Evolutionary conservation across 2,329 filamentous ascomycete genomes (phyloP).

Genomic region (Aplosporella prunicola): DNA sequence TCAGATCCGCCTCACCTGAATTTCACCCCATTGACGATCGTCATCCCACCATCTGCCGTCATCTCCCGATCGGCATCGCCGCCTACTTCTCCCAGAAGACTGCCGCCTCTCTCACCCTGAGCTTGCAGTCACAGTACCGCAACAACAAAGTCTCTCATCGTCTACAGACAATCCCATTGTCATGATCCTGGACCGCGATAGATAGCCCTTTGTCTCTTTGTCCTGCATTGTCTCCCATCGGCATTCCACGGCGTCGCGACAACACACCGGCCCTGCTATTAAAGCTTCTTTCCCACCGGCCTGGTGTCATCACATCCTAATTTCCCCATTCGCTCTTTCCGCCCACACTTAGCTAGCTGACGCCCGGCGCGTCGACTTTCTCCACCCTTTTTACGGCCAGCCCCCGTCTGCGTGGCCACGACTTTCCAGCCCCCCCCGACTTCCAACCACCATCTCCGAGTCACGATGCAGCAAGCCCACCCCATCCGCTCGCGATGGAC

Average conservation of each 20-base stretch:
- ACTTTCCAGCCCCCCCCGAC: slow-evolving; percentile 1
- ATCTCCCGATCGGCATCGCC: no score
- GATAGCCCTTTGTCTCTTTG: slow-evolving; percentile 5
- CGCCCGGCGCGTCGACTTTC: slow-evolving; percentile 4
- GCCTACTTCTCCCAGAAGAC: no score
- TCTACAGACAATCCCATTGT: slow-evolving; percentile 6
- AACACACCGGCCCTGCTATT: not conserved
- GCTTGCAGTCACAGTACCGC: no score
- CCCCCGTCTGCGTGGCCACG: slow-evolving; percentile 7
- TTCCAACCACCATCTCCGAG: slow-evolving; percentile 2
- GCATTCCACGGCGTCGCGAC: not conserved
- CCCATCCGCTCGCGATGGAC: no score
- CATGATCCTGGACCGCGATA: slow-evolving; percentile 5
- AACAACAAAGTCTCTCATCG: no score
- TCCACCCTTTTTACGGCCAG: slow-evolving; percentile 1
- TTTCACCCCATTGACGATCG: no score
- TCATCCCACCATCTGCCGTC: no score
- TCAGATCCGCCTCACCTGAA: no score
- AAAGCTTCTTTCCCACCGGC: not conserved
- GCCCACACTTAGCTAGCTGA: not conserved
- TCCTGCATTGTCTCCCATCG: no score
- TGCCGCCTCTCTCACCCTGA: no score
- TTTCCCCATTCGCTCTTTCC: not conserved
- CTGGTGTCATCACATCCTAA: not conserved
- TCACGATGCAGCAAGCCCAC: slow-evolving; percentile 4